Evolutionary conservation across 176 grass and related monocot genomes (phyloP).

Genomic region (Rhynchospora tenuis): DNA sequence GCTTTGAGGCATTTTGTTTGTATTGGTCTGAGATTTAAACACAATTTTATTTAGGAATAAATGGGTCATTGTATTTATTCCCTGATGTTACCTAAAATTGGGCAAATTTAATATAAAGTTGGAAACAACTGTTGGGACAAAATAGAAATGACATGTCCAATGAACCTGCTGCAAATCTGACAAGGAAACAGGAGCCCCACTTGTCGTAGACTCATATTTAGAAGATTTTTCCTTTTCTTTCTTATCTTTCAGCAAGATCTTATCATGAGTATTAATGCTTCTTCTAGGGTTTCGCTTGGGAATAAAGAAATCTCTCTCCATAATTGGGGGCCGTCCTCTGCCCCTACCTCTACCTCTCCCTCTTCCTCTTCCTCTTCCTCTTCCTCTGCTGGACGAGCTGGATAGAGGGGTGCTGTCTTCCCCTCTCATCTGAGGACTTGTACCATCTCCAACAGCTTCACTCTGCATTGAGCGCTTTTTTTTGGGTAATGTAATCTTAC

Average conservation of each 20-base stretch:
- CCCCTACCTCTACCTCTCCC: conserved; percentile 2
- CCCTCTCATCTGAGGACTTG: not conserved
- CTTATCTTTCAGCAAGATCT: not conserved
- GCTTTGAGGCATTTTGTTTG: not conserved
- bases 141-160: not conserved
- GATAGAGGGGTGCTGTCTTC: not conserved
- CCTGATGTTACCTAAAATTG: not conserved
- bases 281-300: conserved; percentile 12
- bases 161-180: not conserved
- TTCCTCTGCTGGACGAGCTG: not conserved
- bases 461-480: not conserved
- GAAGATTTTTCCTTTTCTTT: conserved; percentile 1
- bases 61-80: not conserved
- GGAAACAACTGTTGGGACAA: not conserved
- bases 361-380: not conserved
- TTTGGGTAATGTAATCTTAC: conserved; percentile 29
- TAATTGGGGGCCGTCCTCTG: conserved; percentile 3
- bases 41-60: not conserved
- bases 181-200: not conserved
- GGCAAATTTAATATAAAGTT: not conserved
- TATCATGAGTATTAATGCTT: conserved; percentile 4
- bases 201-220: not conserved
- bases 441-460: conserved; percentile 20
- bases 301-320: not conserved
- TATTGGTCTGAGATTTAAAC: not conserved